Evolutionary conservation across 495 filamentous ascomycete genomes (phyloP), one percentile per base, ranked within the genome.

Genomic region (Xylaria longipes): DNA sequence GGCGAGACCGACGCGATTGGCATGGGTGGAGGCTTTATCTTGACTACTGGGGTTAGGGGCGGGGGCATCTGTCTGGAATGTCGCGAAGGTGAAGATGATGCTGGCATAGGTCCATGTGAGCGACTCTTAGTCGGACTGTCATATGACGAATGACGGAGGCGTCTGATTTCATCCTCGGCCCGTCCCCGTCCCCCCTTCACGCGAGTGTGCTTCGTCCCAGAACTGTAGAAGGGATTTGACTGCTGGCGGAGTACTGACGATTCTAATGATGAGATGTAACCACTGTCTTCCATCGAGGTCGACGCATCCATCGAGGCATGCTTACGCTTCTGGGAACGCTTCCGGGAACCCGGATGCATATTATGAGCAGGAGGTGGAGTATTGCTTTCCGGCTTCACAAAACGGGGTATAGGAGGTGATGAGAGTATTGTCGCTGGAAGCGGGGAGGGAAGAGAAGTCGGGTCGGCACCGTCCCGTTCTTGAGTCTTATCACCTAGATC

Each of bases 261-360:
- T 56, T 98, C 96, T n/a, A 99, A 83, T 0, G 95, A 98, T 1
- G 96, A 99, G 75, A 97, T 97, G 79, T 98, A 99, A 14, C 96
- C 96, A 79, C 95, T 97, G 76, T 99, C 96, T 74, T 97, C 94
- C 83, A 97, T 90, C 17, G 88, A 87, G 6, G 84, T 81, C 71
- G 89, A 88, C n/a, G 75, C 96, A 74, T 97, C 94, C 84, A 97
- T 91, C 4, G 89, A 88, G 5, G 84, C 83, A 74, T 90, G 87
- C 77, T 93, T 95, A 57, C 92, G 89, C 80, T 93, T 95, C 61
- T 90, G 88, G 15, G 86, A 82, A 15, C 86, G 88, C 72, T 85
- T 86, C 52, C 82, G 84, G 52, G 83, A 79, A 39, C 78, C 82
- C 25, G 91, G 91, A 25, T 85, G 82, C 46, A 86, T 81, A n/a